A percentile compares a stretch with the other conserved stretches of the same genome.
These are phyloP conservation scores for Trichoderma sp. DNA, from an alignment of 2,329 filamentous ascomycete genomes.

Conservation along the genomic window DNA sequence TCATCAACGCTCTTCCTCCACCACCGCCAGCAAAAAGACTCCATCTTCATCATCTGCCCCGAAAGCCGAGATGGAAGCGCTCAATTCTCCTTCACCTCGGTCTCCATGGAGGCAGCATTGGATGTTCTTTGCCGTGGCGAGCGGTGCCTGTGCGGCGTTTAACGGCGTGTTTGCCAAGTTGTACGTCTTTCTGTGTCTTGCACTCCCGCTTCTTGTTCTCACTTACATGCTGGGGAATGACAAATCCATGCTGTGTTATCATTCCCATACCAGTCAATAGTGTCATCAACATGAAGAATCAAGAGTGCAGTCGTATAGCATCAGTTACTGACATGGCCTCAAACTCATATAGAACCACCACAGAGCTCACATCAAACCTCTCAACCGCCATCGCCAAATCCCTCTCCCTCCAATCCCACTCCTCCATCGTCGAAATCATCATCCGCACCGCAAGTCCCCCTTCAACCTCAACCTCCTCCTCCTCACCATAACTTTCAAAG, in stretches of 20 bases:
- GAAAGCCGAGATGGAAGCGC: background rate
- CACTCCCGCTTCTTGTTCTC: no score
- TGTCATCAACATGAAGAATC: no score
- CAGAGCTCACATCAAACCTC: conserved; percentile 54
- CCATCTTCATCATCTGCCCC: background rate
- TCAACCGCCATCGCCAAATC: conserved; percentile 49
- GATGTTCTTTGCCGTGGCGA: conserved; percentile 71
- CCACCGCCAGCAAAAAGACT: background rate
- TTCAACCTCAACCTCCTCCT: no score
- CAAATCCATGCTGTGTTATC: no score
- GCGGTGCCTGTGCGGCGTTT: conserved; percentile 75
- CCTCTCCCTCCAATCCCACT: conserved; percentile 47
- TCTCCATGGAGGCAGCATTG: conserved; percentile 42
- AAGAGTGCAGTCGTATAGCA: background rate
- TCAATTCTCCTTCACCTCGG: background rate
- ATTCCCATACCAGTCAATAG: background rate
- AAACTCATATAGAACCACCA: conserved; percentile 52
- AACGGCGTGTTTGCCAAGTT: conserved; percentile 85
- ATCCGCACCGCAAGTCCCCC: conserved; percentile 51
- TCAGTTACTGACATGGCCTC: background rate
- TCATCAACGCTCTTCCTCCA: background rate
- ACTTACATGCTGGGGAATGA: background rate
- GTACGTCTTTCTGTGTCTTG: conserved; percentile 50
- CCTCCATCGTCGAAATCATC: conserved; percentile 50
- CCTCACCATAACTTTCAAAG: background rate